These are phyloP conservation scores for Phytomonas sp. DNA, from an alignment of 208 protist genomes.

Conservation along the genomic window DNA sequence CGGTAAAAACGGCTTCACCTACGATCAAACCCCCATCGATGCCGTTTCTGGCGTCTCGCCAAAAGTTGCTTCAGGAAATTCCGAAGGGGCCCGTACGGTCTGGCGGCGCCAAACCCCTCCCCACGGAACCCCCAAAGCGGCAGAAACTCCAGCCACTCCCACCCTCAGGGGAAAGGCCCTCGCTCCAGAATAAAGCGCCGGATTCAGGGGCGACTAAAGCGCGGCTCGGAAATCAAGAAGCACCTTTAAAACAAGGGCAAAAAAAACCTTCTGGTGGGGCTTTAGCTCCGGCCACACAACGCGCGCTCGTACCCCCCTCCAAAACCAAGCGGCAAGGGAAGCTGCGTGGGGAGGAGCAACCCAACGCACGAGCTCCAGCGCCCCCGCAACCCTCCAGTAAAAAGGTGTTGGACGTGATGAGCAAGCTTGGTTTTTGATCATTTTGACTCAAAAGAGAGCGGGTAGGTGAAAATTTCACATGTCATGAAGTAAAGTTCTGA, in stretches of 20 bases:
- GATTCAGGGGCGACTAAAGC: background rate
- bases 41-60: background rate
- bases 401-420: slow-evolving; percentile 40
- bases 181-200: background rate
- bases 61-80: background rate
- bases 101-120: background rate
- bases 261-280: background rate
- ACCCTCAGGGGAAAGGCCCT: background rate
- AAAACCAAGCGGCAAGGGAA: slow-evolving; percentile 4
- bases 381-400: slow-evolving; percentile 3
- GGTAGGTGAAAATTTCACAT: background rate
- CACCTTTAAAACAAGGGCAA: background rate
- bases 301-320: background rate
- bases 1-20: too few relatives aligned
- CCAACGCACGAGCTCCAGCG: background rate
- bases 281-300: background rate
- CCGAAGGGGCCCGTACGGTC: background rate
- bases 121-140: background rate
- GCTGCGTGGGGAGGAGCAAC: slow-evolving; percentile 6
- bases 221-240: background rate
- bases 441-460: background rate
- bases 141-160: background rate
- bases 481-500: slow-evolving; percentile 10
- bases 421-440: slow-evolving; percentile 29
- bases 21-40: background rate